Conservation (phyloP, 352 stramenopile genomes). For the Pythium dissotocum region DNA sequence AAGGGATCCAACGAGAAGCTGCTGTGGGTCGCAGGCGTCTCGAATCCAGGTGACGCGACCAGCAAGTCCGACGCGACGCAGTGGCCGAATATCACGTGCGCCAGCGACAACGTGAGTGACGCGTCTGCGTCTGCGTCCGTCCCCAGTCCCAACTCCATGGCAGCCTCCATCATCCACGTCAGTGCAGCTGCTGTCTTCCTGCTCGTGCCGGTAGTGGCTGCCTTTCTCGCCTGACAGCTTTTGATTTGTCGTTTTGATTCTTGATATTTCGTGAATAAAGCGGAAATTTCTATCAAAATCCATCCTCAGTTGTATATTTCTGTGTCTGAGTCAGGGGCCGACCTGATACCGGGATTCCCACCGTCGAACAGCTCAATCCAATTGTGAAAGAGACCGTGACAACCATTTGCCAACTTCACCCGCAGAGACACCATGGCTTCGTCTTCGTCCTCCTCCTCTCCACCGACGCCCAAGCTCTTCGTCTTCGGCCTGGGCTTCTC, state of each 20-base stretch:
- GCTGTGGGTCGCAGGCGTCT: constrained; percentile 32
- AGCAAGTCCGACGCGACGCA: constrained; percentile 29
- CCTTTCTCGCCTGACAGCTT: neutral
- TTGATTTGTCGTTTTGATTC: neutral
- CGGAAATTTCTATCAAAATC: too few species aligned
- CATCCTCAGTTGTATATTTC: neutral
- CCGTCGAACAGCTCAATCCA: constrained; percentile 8
- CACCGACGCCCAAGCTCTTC: constrained; percentile 61
- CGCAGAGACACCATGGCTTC: neutral
- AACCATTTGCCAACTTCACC: neutral
- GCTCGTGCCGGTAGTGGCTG: neutral
- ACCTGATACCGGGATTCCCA: constrained; percentile 12
- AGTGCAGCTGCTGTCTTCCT: neutral
- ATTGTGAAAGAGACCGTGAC: neutral
- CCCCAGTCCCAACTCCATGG: neutral
- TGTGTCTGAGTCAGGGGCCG: neutral
- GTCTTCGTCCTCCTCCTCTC: neutral
- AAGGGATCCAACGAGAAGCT: constrained; percentile 18
- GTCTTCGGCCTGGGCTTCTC: constrained; percentile 91
- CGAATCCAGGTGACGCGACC: constrained; percentile 24
- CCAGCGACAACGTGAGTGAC: neutral
- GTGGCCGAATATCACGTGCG: constrained; percentile 11
- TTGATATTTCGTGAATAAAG: neutral
- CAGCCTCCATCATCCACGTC: too few species aligned
- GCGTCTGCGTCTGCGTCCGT: neutral